Evolutionary conservation across 2,329 filamentous ascomycete species (phyloP).

Genomic region (Colletotrichum acutatum): DNA sequence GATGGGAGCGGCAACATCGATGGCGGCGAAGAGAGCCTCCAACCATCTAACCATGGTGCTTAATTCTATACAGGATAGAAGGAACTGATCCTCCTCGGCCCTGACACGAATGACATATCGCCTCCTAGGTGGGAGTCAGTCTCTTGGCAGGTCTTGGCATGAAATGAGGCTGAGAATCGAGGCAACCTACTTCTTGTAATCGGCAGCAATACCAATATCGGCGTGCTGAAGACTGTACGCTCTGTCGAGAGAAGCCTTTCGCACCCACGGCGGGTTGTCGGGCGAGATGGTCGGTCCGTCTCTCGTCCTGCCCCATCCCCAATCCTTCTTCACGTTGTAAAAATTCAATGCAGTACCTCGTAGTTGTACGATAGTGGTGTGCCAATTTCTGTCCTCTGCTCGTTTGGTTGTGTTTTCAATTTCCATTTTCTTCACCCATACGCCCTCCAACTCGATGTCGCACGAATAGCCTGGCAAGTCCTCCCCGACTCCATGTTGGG

Average conservation of each 20-base stretch:
- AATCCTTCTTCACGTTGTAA: constrained; percentile 70
- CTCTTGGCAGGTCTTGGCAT: constrained; percentile 33
- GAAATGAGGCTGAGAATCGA: constrained; percentile 21
- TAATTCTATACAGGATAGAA: constrained; percentile 74
- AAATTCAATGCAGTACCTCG: constrained; percentile 76
- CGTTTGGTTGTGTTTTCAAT: constrained; percentile 72
- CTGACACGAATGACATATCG: constrained; percentile 78
- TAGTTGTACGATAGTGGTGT: constrained; percentile 70
- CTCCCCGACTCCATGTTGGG: constrained; percentile 45
- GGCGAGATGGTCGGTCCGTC: constrained; percentile 60
- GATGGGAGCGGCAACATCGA: constrained; percentile 76
- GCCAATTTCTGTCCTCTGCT: constrained; percentile 72
- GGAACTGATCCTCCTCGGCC: constrained; percentile 78
- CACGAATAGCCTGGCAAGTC: constrained; percentile 67
- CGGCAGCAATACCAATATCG: constrained; percentile 78
- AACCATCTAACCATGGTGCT: constrained; percentile 76
- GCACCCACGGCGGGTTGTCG: constrained; percentile 63
- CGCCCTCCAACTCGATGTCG: constrained; percentile 64
- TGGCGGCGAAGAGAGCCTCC: constrained; percentile 76
- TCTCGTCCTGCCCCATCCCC: constrained; percentile 59
- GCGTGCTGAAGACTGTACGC: constrained; percentile 81
- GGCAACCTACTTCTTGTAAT: constrained; percentile 72
- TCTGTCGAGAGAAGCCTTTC: constrained; percentile 66
- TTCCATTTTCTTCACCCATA: constrained; percentile 74
- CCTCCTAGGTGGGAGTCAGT: constrained; percentile 50